Evolutionary conservation across 2,329 filamentous ascomycete genomes (phyloP).

Genomic region (Coniochaeta prunicola): DNA sequence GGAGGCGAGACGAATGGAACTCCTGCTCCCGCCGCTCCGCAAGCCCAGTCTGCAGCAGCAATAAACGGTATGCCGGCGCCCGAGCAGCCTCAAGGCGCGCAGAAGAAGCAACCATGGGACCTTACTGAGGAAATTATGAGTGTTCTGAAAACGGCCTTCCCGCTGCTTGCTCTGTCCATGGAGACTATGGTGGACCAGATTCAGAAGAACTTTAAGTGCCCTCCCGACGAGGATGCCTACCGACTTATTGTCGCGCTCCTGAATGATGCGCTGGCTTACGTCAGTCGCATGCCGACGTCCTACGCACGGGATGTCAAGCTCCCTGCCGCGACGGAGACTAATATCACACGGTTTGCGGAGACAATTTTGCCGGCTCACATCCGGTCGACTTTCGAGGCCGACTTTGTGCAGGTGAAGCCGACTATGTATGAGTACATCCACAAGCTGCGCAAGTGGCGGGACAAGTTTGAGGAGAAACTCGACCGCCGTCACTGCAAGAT

Average conservation of each 20-base stretch:
- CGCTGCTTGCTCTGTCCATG: constrained; percentile 92
- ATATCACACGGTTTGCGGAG: constrained; percentile 94
- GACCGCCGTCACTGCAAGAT: constrained; percentile 70
- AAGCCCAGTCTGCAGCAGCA: constrained; percentile 11
- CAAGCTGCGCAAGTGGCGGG: constrained; percentile 89
- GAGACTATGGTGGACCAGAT: constrained; percentile 99
- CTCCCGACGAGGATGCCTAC: constrained; percentile 96
- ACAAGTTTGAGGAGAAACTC: constrained; percentile 96
- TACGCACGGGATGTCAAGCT: constrained; percentile 91
- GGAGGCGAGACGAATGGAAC: constrained; percentile 19
- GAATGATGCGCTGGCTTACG: constrained; percentile 90
- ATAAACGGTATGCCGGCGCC: constrained; percentile 9
- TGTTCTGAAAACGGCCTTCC: constrained; percentile 93
- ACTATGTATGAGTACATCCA: constrained; percentile 99
- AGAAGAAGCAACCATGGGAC: constrained; percentile 86
- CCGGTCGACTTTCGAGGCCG: constrained; percentile 91
- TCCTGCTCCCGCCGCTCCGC: constrained; percentile 11
- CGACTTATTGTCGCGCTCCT: constrained; percentile 93
- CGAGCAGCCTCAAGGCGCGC: constrained; percentile 23
- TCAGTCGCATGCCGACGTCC: constrained; percentile 76
- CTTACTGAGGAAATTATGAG: constrained; percentile 94
- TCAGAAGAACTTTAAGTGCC: constrained; percentile 98
- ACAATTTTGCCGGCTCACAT: constrained; percentile 93
- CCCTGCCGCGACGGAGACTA: constrained; percentile 82
- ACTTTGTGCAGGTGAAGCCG: constrained; percentile 91